Evolutionary conservation across 208 protist genomes (phyloP).

Genomic region (Lotmaria passim): DNA sequence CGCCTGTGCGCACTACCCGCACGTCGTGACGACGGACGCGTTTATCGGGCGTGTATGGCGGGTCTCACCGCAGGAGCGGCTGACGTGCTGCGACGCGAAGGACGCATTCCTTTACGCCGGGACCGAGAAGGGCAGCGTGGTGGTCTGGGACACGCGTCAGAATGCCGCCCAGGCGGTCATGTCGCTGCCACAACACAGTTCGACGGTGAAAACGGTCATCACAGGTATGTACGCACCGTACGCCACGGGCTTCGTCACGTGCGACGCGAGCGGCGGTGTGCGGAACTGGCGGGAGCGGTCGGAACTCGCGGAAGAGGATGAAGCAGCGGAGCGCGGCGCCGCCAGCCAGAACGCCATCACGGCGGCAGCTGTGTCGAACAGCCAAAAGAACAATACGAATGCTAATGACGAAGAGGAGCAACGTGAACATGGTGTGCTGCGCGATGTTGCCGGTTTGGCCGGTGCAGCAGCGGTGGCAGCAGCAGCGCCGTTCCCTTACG

Average conservation of each 20-base stretch:
- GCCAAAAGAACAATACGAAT: not conserved
- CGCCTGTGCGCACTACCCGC: conserved; percentile 21
- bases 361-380: not conserved
- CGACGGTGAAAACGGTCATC: conserved; percentile 33
- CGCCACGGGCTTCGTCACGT: conserved; percentile 58
- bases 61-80: conserved; percentile 54
- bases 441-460: conserved; percentile 21
- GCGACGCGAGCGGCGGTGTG: conserved; percentile 56
- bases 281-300: conserved; percentile 48
- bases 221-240: conserved; percentile 69
- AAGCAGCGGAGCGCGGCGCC: conserved; percentile 13
- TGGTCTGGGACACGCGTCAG: conserved; percentile 66
- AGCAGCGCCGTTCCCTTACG: conserved; percentile 24
- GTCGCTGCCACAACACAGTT: conserved; percentile 34
- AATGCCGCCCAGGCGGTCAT: conserved; percentile 17
- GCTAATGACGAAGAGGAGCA: not conserved
- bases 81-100: conserved; percentile 54
- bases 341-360: not conserved
- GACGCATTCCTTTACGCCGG: conserved; percentile 61
- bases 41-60: conserved; percentile 59
- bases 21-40: conserved; percentile 28
- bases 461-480: conserved; percentile 18
- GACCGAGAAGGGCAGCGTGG: conserved; percentile 63
- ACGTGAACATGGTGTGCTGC: conserved; percentile 13
- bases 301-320: conserved; percentile 22